Conservation (phyloP, 2,329 filamentous ascomycete genomes). For the Aspergillus pseudoglaucus region DNA sequence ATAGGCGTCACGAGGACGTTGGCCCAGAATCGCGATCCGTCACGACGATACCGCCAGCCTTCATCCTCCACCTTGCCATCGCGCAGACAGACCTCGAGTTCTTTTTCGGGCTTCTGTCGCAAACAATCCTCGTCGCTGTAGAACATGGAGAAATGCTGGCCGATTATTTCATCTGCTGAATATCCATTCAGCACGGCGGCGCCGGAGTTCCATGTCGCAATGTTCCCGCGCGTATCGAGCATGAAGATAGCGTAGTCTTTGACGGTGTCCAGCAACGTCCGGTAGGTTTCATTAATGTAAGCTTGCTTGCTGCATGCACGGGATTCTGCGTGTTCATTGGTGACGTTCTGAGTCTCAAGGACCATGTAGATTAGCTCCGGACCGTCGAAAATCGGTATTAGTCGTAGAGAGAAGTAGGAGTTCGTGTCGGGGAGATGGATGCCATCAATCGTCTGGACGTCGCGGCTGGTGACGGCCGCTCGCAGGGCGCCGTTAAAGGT, state of each 20-base stretch:
- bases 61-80: conserved; percentile 54
- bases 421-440: conserved; percentile 15
- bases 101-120: conserved; percentile 45
- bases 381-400: conserved; percentile 39
- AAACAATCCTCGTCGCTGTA: conserved; percentile 48
- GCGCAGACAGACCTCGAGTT: conserved; percentile 48
- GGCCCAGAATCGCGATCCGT: conserved; percentile 55
- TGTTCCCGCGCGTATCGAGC: conserved; percentile 50
- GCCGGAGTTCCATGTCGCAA: conserved; percentile 54
- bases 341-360: conserved; percentile 37
- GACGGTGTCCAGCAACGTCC: conserved; percentile 56
- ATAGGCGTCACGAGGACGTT: conserved; percentile 55
- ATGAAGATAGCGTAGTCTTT: conserved; percentile 60
- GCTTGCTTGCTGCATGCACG: conserved; percentile 36
- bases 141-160: conserved; percentile 53
- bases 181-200: conserved; percentile 54
- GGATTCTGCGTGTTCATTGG: conserved; percentile 18
- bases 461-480: conserved; percentile 30
- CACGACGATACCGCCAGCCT: conserved; percentile 54
- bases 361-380: conserved; percentile 35
- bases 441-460: conserved; percentile 29
- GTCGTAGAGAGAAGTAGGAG: conserved; percentile 25
- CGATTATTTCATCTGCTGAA: conserved; percentile 48
- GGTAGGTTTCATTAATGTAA: conserved; percentile 50
- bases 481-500: conserved; percentile 32